Evolutionary conservation across 148 eudicot species (phyloP).

Genomic region (Camellia granthamiana): DNA sequence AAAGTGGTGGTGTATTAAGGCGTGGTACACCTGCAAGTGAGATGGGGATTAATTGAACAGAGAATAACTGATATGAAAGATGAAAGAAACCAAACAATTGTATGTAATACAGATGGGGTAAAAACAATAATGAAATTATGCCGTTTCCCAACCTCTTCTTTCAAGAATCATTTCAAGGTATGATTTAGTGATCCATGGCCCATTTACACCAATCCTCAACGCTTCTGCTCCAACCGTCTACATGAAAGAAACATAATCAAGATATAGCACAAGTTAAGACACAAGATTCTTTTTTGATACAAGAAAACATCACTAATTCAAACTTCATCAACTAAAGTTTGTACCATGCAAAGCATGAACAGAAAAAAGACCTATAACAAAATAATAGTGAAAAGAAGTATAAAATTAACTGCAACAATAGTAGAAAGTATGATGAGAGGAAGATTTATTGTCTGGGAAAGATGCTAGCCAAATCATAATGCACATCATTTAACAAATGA

Average conservation of each 20-base stretch:
- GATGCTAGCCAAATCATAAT: too few relatives aligned
- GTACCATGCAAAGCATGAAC: too few relatives aligned
- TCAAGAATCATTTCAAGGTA: slow-evolving; percentile 95
- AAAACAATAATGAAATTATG: background rate
- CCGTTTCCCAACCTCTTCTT: slow-evolving; percentile 60
- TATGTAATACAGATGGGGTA: background rate
- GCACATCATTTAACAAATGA: too few relatives aligned
- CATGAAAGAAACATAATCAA: slow-evolving; percentile 11
- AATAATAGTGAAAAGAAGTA: too few relatives aligned
- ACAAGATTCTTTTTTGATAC: background rate
- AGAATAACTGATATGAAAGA: slow-evolving; percentile 1
- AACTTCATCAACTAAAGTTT: background rate
- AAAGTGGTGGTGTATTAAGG: slow-evolving; percentile 88
- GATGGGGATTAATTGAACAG: slow-evolving; percentile 10
- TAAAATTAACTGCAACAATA: too few relatives aligned
- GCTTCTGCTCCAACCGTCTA: slow-evolving; percentile 91
- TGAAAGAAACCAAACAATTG: background rate
- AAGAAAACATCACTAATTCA: background rate
- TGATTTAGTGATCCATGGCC: slow-evolving; percentile 97
- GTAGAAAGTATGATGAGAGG: too few relatives aligned
- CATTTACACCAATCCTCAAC: slow-evolving; percentile 61
- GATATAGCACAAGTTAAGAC: background rate
- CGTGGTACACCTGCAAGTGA: slow-evolving; percentile 80
- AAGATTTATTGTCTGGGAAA: too few relatives aligned
- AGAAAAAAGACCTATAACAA: too few relatives aligned